Evolutionary conservation across 2,329 filamentous ascomycete species (phyloP).

Genomic region (Thielaviopsis ethacetica): DNA sequence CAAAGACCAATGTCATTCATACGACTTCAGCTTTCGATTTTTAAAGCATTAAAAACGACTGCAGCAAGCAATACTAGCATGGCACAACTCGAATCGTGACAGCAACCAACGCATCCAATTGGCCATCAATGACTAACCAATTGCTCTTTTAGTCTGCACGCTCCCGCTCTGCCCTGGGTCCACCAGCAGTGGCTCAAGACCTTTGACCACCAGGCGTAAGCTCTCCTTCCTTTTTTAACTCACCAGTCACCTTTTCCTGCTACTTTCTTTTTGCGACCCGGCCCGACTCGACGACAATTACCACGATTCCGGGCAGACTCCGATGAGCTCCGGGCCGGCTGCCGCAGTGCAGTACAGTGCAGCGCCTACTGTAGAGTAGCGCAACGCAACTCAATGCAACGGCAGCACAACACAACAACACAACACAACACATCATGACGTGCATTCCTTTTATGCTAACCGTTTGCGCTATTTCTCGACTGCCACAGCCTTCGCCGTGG

Average conservation of each 20-base stretch:
- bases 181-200: slow-evolving; percentile 86
- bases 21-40: not conserved
- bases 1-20: not conserved
- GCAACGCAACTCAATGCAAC: no score
- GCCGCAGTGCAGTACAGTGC: not conserved
- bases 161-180: slow-evolving; percentile 89
- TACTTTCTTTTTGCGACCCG: not conserved
- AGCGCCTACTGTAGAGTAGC: no score
- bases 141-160: slow-evolving; percentile 53
- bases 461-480: not conserved
- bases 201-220: slow-evolving; percentile 93
- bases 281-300: not conserved
- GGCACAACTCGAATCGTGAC: not conserved
- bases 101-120: not conserved
- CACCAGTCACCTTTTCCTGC: not conserved
- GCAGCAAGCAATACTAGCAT: not conserved
- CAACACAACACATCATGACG: slow-evolving; percentile 3
- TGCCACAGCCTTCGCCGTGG: slow-evolving; percentile 72
- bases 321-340: slow-evolving; percentile 4
- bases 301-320: not conserved
- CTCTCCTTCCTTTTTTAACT: slow-evolving; percentile 14
- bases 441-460: slow-evolving; percentile 17
- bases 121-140: slow-evolving; percentile 16
- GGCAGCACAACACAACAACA: no score
- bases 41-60: not conserved